These are phyloP conservation scores for Mycena venus DNA, from an alignment of 768 basidiomycete species.

Conservation along the genomic window DNA sequence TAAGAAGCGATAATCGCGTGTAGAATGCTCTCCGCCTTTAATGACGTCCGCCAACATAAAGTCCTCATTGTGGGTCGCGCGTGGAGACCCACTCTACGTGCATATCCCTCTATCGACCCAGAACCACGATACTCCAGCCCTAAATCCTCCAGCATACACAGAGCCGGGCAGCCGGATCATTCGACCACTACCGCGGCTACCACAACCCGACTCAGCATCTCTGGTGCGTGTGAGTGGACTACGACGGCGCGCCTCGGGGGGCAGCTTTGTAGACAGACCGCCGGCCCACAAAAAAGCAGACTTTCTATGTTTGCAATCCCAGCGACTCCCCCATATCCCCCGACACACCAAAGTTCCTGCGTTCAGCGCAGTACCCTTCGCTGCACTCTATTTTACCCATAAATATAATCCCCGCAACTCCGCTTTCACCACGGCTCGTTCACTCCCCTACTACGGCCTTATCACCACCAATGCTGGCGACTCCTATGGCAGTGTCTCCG, in stretches of 20 bases:
- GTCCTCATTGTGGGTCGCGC: no score
- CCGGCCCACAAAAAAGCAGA: not conserved
- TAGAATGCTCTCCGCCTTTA: not conserved
- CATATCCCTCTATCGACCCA: not conserved
- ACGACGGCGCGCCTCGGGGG: conserved; percentile 16
- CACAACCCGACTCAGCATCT: not conserved
- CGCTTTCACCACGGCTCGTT: not conserved
- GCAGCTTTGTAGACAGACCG: not conserved
- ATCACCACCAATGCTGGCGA: not conserved
- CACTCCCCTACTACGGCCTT: not conserved
- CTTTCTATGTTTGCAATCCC: conserved; percentile 10
- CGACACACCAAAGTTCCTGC: not conserved
- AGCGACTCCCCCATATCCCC: conserved; percentile 22
- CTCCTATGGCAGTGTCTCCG: not conserved
- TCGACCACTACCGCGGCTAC: conserved; percentile 10
- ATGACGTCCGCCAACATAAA: not conserved
- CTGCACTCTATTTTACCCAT: not conserved
- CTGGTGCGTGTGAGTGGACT: not conserved
- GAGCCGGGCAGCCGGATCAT: not conserved
- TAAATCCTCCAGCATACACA: not conserved
- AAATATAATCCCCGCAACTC: conserved; percentile 13
- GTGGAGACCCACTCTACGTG: not conserved
- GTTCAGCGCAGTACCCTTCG: not conserved
- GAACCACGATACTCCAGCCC: not conserved
- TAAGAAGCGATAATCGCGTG: no score